Conservation (phyloP, 2,329 filamentous ascomycete genomes). For the Dactylellina drechsleri region DNA sequence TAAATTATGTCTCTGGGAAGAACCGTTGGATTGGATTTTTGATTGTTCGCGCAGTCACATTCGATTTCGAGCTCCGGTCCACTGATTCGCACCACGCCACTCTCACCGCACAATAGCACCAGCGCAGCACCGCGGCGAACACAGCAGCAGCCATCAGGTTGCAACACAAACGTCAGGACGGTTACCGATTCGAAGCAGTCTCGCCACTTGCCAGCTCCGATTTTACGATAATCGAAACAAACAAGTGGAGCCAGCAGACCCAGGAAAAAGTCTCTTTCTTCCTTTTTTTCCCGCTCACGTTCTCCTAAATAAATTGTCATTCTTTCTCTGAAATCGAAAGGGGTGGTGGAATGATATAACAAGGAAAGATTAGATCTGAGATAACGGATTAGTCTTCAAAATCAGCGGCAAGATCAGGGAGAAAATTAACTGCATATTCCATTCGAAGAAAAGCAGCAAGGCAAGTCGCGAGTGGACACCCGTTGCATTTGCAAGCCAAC, state of each 20-base stretch:
- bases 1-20: slow-evolving; percentile 20
- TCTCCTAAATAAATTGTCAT: neutral
- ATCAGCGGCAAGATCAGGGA: slow-evolving; percentile 10
- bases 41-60: too few species aligned
- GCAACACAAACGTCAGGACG: slow-evolving; percentile 25
- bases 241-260: slow-evolving; percentile 6
- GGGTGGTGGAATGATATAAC: slow-evolving; percentile 1
- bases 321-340: slow-evolving; percentile 14
- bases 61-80: too few species aligned
- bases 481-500: slow-evolving; percentile 24
- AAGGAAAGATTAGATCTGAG: slow-evolving; percentile 43
- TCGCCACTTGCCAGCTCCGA: slow-evolving; percentile 43
- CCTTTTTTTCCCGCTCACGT: neutral
- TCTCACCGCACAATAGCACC: neutral
- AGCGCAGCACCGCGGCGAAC: neutral
- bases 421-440: neutral
- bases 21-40: slow-evolving; percentile 18
- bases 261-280: neutral
- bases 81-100: neutral
- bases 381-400: slow-evolving; percentile 16
- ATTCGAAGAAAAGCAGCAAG: slow-evolving; percentile 14
- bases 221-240: slow-evolving; percentile 29
- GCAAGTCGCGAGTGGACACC: slow-evolving; percentile 39
- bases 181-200: slow-evolving; percentile 11
- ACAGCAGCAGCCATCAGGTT: neutral